Evolutionary conservation across 495 filamentous ascomycete genomes (phyloP).

Genomic region (Aspergillus egyptiacus): DNA sequence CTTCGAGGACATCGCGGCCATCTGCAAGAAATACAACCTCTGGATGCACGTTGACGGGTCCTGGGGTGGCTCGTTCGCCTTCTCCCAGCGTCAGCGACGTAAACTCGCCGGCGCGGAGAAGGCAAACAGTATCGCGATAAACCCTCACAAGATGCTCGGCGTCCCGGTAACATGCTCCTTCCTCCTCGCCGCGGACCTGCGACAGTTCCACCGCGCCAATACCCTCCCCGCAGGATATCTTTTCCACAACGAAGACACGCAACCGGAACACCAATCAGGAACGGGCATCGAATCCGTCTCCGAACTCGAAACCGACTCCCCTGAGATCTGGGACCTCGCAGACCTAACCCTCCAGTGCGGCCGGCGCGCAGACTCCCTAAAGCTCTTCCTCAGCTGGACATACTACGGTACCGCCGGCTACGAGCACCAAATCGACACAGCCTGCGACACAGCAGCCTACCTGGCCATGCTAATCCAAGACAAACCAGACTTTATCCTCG

Average conservation of each 20-base stretch:
- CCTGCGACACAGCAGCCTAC: conserved; percentile 60
- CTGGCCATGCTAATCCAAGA: conserved; percentile 52
- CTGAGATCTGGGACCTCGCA: conserved; percentile 82
- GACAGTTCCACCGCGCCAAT: conserved; percentile 72
- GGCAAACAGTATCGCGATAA: conserved; percentile 76
- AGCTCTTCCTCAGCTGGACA: conserved; percentile 79
- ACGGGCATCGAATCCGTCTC: conserved; percentile 17
- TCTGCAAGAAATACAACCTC: conserved; percentile 65
- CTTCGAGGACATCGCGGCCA: conserved; percentile 59
- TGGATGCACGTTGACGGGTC: conserved; percentile 91
- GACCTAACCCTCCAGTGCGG: conserved; percentile 92
- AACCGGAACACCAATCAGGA: background rate
- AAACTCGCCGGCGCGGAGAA: conserved; percentile 64
- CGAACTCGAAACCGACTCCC: conserved; percentile 32
- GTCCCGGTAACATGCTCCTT: conserved; percentile 88
- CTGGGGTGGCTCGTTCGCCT: conserved; percentile 83
- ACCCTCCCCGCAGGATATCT: conserved; percentile 83
- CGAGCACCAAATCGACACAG: conserved; percentile 57
- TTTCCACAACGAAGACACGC: conserved; percentile 57
- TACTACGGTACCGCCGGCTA: conserved; percentile 73
- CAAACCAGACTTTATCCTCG: conserved; percentile 57
- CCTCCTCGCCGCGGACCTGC: conserved; percentile 69
- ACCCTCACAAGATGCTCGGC: conserved; percentile 96
- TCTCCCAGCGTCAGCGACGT: conserved; percentile 57
- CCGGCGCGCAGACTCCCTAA: conserved; percentile 75